Conservation (phyloP, 495 filamentous ascomycete genomes). For the Melanomma pulvis-pyrius region DNA sequence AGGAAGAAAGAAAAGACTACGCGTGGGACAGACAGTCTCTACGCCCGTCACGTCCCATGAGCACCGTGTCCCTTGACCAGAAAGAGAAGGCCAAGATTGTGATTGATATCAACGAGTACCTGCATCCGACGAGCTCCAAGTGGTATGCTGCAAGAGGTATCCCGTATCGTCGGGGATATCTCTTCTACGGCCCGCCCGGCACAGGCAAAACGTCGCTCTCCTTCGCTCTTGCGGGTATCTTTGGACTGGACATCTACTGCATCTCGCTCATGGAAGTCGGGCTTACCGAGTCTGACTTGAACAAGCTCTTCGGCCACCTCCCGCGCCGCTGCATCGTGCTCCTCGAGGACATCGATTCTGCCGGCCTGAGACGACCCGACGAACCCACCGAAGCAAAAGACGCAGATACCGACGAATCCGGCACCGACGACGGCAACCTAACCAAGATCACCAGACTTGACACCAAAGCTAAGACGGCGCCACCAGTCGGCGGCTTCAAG, state of each 20-base stretch:
- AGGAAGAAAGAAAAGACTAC: conserved; percentile 46
- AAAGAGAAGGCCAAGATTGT: conserved; percentile 72
- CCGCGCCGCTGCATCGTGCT: conserved; percentile 71
- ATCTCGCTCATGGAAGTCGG: conserved; percentile 64
- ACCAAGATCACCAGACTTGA: conserved; percentile 16
- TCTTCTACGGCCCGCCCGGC: conserved; percentile 49
- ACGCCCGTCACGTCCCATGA: conserved; percentile 74
- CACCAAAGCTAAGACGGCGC: background rate
- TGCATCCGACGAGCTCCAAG: conserved; percentile 66
- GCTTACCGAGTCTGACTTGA: conserved; percentile 72
- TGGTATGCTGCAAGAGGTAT: conserved; percentile 78
- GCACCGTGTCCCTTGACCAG: conserved; percentile 80
- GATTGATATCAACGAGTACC: conserved; percentile 84
- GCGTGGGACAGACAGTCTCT: conserved; percentile 67
- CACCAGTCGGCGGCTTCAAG: conserved; percentile 33
- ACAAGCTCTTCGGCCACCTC: conserved; percentile 67
- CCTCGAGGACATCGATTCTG: conserved; percentile 74
- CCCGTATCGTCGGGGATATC: conserved; percentile 49
- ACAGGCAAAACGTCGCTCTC: conserved; percentile 49
- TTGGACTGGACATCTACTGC: conserved; percentile 71
- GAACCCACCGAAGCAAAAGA: conserved; percentile 23
- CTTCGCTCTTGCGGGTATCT: conserved; percentile 70
- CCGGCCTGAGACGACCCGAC: conserved; percentile 62
- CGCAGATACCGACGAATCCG: background rate
- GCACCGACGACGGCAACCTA: conserved; percentile 17